These are phyloP conservation scores for Rhodotorula graminis DNA, from an alignment of 768 basidiomycete species.

Conservation along the genomic window DNA sequence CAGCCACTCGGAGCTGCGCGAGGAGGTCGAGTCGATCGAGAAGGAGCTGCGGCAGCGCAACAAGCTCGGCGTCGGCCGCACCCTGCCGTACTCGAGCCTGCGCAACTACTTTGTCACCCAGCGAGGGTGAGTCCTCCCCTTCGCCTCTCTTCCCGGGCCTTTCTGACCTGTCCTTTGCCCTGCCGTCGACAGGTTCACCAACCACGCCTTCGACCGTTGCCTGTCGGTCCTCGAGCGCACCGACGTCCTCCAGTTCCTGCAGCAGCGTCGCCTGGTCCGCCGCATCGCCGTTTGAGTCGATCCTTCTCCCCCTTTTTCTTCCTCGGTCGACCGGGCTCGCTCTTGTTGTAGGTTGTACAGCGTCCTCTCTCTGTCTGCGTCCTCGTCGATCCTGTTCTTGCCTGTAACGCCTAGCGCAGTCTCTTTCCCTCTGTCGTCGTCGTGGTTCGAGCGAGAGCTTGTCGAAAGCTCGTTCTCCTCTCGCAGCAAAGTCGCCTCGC, in stretches of 20 bases:
- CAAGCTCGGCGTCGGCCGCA: slow-evolving; percentile 88
- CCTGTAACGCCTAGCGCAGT: neutral
- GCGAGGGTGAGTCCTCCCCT: slow-evolving; percentile 61
- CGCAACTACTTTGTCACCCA: slow-evolving; percentile 88
- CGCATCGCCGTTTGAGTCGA: slow-evolving; percentile 32
- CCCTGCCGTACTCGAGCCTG: slow-evolving; percentile 89
- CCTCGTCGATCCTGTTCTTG: too few species aligned
- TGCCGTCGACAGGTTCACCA: slow-evolving; percentile 29
- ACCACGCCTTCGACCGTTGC: slow-evolving; percentile 64
- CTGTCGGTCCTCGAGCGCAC: slow-evolving; percentile 89
- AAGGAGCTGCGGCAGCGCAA: slow-evolving; percentile 54
- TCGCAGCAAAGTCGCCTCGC: too few species aligned
- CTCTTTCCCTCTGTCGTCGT: too few species aligned
- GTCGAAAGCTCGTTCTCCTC: too few species aligned
- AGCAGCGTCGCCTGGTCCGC: slow-evolving; percentile 32
- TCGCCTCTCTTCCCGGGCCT: neutral
- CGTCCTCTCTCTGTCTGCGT: neutral
- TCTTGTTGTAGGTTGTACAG: neutral
- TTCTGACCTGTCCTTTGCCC: too few species aligned
- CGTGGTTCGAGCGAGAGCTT: too few species aligned
- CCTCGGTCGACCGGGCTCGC: neutral
- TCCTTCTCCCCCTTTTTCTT: neutral
- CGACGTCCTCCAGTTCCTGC: slow-evolving; percentile 76
- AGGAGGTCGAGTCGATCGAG: slow-evolving; percentile 77
- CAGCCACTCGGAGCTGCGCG: slow-evolving; percentile 82